Percentiles rank a stretch among this genome's conserved stretches.
Evolutionary conservation across 176 grass and related monocot species (phyloP).

Genomic region (Oryza coarctata): DNA sequence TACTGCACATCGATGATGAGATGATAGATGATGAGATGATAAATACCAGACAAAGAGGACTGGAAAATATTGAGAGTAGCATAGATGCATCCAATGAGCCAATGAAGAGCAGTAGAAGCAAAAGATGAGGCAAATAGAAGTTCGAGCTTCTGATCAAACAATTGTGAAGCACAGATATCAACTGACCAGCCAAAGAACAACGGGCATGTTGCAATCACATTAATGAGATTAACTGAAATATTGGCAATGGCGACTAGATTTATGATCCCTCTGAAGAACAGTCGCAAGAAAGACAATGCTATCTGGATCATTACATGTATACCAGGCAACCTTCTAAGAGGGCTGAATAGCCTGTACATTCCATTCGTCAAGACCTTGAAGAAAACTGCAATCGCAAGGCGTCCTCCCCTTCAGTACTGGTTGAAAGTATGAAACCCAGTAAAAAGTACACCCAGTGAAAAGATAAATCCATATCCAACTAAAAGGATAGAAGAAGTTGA

Average conservation of each 20-base stretch:
- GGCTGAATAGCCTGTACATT: slow-evolving; percentile 14
- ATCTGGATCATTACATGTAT: slow-evolving; percentile 29
- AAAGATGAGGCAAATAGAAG: slow-evolving; percentile 24
- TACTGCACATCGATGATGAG: neutral
- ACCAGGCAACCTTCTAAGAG: slow-evolving; percentile 18
- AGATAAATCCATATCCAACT: slow-evolving; percentile 31
- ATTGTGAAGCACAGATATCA: slow-evolving; percentile 40
- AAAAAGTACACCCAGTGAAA: neutral
- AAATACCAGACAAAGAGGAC: slow-evolving; percentile 21
- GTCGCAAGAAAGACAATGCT: slow-evolving; percentile 6
- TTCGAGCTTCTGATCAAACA: slow-evolving; percentile 38
- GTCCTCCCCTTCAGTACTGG: slow-evolving; percentile 12
- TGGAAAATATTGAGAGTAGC: neutral
- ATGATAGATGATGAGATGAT: neutral
- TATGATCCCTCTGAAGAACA: slow-evolving; percentile 22
- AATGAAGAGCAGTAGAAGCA: slow-evolving; percentile 41
- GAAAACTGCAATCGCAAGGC: slow-evolving; percentile 4
- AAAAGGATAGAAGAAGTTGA: slow-evolving; percentile 22
- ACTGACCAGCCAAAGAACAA: slow-evolving; percentile 34
- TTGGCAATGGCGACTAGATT: slow-evolving; percentile 21
- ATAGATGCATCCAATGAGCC: slow-evolving; percentile 30
- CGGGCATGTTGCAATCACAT: slow-evolving; percentile 18
- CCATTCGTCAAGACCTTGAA: neutral
- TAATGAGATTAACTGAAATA: slow-evolving; percentile 31
- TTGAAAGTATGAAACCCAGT: slow-evolving; percentile 14